phyloP scores from a whole-genome alignment of 495 filamentous ascomycete genomes.

The Pyrenula aspistea region DNA sequence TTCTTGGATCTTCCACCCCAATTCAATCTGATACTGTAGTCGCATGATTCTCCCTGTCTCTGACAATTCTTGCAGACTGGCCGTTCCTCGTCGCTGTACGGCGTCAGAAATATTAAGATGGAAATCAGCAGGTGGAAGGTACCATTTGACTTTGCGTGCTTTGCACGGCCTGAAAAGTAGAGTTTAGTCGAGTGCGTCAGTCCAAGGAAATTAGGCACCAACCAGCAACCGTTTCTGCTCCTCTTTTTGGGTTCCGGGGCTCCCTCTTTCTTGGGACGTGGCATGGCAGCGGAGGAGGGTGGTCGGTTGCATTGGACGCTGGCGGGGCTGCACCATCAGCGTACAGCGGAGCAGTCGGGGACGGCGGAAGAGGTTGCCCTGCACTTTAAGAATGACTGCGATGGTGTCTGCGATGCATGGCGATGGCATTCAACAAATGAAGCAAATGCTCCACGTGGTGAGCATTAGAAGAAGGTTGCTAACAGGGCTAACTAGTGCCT shows the following conservation, averaged over 20 bases:
- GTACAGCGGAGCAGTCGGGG: background rate
- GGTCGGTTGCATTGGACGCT: background rate
- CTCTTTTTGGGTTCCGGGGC: constrained; percentile 57
- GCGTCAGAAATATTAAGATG: constrained; percentile 4
- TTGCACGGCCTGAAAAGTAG: constrained; percentile 68
- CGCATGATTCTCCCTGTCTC: constrained; percentile 64
- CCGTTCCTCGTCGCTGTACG: constrained; percentile 56
- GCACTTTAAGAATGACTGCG: background rate
- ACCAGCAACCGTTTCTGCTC: constrained; percentile 83
- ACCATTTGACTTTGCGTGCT: constrained; percentile 76
- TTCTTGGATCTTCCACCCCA: constrained; percentile 61
- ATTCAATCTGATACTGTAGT: constrained; percentile 77
- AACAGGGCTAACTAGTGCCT: background rate
- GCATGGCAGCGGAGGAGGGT: constrained; percentile 32
- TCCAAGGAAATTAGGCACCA: constrained; percentile 16
- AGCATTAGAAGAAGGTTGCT: background rate
- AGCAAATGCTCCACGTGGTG: background rate
- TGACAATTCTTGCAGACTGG: constrained; percentile 68
- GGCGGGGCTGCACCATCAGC: background rate
- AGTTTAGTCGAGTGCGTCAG: constrained; percentile 2
- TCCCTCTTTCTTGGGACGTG: constrained; percentile 53
- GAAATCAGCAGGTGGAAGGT: constrained; percentile 6
- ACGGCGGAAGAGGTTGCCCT: background rate
- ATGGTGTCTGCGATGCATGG: background rate
- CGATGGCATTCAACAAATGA: background rate